Conservation (phyloP, 345 rosid genomes). For the Boechera divaricarpa region DNA sequence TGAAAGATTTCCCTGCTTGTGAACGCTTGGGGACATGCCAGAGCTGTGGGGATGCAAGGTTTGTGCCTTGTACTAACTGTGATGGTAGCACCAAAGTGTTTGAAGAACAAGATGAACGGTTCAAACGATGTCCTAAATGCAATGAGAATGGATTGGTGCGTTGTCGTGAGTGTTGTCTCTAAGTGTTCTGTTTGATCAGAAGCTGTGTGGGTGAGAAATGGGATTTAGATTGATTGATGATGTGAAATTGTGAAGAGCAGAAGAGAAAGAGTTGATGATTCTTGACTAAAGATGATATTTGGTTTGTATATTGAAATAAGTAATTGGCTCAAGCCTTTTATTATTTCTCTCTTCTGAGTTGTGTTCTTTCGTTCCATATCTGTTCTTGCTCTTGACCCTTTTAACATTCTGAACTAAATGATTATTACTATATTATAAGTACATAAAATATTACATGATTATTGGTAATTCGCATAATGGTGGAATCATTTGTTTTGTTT, state of each 20-base stretch:
- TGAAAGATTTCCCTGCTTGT: slow-evolving; percentile 58
- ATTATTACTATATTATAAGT: slow-evolving; percentile 16
- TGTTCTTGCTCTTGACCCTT: slow-evolving; percentile 21
- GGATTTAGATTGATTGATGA: slow-evolving; percentile 25
- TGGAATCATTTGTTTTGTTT: not conserved
- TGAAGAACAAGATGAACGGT: slow-evolving; percentile 52
- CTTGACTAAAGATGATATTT: slow-evolving; percentile 26
- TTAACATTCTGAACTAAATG: slow-evolving; percentile 22
- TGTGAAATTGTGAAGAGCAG: slow-evolving; percentile 25
- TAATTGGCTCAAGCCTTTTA: slow-evolving; percentile 27
- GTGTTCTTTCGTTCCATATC: slow-evolving; percentile 27
- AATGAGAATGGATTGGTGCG: slow-evolving; percentile 88
- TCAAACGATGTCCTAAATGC: slow-evolving; percentile 69
- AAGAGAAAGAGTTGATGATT: slow-evolving; percentile 36
- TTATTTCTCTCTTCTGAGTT: slow-evolving; percentile 13
- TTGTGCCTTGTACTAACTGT: slow-evolving; percentile 69
- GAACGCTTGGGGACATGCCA: slow-evolving; percentile 53
- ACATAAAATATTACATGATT: not conserved
- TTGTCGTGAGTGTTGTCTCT: slow-evolving; percentile 68
- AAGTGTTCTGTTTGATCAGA: slow-evolving; percentile 25
- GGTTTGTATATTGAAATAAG: slow-evolving; percentile 45
- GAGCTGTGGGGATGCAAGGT: slow-evolving; percentile 81
- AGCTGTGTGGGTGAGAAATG: slow-evolving; percentile 19
- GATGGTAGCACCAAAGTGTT: slow-evolving; percentile 84
- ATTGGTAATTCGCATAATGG: not conserved